These are phyloP conservation scores for Neofusicoccum ribis DNA, from an alignment of 2,329 filamentous ascomycete species.

Conservation along the genomic window DNA sequence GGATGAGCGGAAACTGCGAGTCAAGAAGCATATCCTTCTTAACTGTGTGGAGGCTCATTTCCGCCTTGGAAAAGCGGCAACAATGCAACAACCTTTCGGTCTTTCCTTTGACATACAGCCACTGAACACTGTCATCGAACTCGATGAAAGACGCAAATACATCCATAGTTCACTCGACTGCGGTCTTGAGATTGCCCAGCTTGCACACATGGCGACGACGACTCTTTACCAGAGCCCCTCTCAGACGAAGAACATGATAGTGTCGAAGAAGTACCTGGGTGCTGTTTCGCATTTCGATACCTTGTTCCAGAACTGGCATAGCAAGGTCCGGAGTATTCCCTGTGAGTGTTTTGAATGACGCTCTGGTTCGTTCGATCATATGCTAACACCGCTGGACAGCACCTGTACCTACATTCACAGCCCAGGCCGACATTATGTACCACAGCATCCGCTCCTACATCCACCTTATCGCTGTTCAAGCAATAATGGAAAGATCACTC, in stretches of 20 bases:
- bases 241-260: conserved; percentile 8
- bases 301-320: background rate
- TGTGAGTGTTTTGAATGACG: background rate
- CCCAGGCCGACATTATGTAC: conserved; percentile 6
- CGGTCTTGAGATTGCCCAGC: background rate
- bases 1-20: background rate
- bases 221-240: background rate
- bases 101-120: conserved; percentile 6
- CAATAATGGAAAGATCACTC: conserved; percentile 15
- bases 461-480: conserved; percentile 15
- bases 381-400: background rate
- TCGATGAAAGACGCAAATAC: background rate
- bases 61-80: background rate
- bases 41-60: background rate
- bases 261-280: background rate
- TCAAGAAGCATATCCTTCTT: conserved; percentile 5
- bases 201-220: background rate
- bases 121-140: background rate
- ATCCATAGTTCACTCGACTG: background rate
- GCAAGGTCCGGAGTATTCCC: background rate
- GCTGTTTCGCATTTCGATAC: conserved; percentile 1
- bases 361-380: background rate
- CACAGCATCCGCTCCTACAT: background rate
- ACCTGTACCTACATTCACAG: background rate
- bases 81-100: conserved; percentile 8